phyloP scores from a whole-genome alignment of 2,329 filamentous ascomycete species.

The Cadophora sp. region DNA sequence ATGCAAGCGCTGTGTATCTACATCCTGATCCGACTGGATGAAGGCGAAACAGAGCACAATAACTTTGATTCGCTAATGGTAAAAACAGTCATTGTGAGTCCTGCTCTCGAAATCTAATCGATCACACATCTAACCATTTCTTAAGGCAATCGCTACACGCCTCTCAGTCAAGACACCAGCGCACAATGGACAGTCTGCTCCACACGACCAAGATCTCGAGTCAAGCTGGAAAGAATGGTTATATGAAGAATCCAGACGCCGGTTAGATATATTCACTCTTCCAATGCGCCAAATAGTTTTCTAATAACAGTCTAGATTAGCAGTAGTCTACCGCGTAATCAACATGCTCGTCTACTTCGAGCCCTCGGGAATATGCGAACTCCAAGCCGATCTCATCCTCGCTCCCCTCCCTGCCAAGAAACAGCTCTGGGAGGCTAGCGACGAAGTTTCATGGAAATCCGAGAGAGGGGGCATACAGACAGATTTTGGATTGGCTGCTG shows the following conservation, averaged over 20 bases:
- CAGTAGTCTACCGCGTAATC: conserved; percentile 49
- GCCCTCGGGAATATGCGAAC: conserved; percentile 48
- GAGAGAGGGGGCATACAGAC: conserved; percentile 43
- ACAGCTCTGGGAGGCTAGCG: conserved; percentile 52
- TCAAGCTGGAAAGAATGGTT: conserved; percentile 51
- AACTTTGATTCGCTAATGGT: conserved; percentile 50
- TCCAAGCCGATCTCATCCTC: conserved; percentile 47
- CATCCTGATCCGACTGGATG: conserved; percentile 50
- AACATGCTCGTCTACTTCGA: conserved; percentile 53
- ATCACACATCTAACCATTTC: conserved; percentile 26
- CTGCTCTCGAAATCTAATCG: not conserved
- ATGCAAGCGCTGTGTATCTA: conserved; percentile 55
- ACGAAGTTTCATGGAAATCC: conserved; percentile 47
- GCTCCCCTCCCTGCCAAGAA: conserved; percentile 52
- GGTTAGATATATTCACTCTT: conserved; percentile 39
- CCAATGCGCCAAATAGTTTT: conserved; percentile 16
- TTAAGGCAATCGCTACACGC: conserved; percentile 31
- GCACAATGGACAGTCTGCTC: conserved; percentile 31
- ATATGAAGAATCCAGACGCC: conserved; percentile 49
- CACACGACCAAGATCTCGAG: conserved; percentile 37
- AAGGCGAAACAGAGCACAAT: conserved; percentile 53
- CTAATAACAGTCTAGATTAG: conserved; percentile 45
- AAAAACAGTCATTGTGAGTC: conserved; percentile 46
- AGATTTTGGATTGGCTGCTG: conserved; percentile 44
- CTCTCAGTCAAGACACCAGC: conserved; percentile 26